phyloP scores from a whole-genome alignment of 345 rosid species.

The Eucalyptus virginea region DNA sequence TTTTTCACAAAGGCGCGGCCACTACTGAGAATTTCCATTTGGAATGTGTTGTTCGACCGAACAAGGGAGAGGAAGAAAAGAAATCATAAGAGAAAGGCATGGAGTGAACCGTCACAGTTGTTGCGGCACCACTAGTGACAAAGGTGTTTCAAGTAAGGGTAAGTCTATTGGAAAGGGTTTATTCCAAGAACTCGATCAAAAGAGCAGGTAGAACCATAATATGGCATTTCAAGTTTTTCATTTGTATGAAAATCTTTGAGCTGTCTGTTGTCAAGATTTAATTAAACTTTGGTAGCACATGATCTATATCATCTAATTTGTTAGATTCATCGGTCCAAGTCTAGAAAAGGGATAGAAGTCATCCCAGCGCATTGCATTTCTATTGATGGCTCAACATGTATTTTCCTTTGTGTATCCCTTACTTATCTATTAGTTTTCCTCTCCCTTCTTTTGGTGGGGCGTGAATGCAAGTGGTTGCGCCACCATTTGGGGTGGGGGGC shows the following conservation, averaged over 20 bases:
- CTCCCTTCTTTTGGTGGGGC: not conserved
- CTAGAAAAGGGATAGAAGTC: not conserved
- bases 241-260: not conserved
- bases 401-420: not conserved
- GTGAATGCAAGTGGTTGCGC: not conserved
- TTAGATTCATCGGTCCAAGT: not conserved
- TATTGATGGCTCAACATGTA: not conserved
- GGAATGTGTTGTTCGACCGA: too few relatives aligned
- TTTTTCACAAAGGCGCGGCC: too few relatives aligned
- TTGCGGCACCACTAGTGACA: too few relatives aligned
- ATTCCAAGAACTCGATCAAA: too few relatives aligned
- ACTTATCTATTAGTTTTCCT: not conserved
- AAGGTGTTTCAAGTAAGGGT: too few relatives aligned
- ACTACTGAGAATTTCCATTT: too few relatives aligned
- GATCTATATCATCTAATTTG: not conserved
- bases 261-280: not conserved
- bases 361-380: not conserved
- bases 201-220: fast-evolving
- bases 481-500: not conserved
- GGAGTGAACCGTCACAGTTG: too few relatives aligned
- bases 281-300: not conserved
- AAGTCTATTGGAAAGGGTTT: too few relatives aligned
- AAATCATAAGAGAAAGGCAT: too few relatives aligned
- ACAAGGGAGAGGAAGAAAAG: too few relatives aligned
- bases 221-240: not conserved